Base-by-base conservation (phyloP, 768 basidiomycete species). In the Pisolithus tinctorius region DNA sequence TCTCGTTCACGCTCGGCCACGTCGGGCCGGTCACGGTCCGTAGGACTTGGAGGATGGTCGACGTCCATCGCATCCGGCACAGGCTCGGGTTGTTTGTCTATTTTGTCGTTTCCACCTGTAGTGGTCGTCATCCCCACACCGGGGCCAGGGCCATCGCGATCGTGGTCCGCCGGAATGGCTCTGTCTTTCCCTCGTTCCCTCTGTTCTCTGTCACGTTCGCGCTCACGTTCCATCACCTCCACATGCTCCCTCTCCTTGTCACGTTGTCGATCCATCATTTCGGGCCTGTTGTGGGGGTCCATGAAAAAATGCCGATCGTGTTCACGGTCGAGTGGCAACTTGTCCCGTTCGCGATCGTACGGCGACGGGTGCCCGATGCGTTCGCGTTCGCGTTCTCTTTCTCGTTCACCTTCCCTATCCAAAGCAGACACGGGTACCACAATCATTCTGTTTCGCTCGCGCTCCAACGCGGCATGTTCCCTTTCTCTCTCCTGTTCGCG, bases 181-280 rank as follows among this genome's bases (percentile, higher is more conserved):
- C 26, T 30, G 49, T 25, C 30, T 27, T 17, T 9, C 26, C 20
- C 52, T 41, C 26, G 45, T 47, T 51, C 55, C 55, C 61, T 53
- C 52, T 56, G 51, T 53, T 61, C 46, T 58, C 58, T 44, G 54
- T 62, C 54, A 55, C 55, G 47, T 58, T 67, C 63, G 31, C 63
- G 56, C 39, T 61, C 47, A 26, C 63, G 56, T 42, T 61, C 47
- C 40, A 53, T 53, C 42, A 58, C 60, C 34, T 62, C 55, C 42
- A 65, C 61, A n/a, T 64, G 51, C n/a, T 71, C 62, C 41, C 63
- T 59, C 51, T 68, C 71, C 13, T 60, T 59, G 17, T 71, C 68
- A 36, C 70, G 52, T 39, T 68, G 71, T 11, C 60, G 64, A 47
- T 64, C 65, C n/a, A 46, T 23, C 39, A 58, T 30, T 14, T 63